Conservation (phyloP, 352 stramenopile genomes). For the Blastocystis sp. region DNA sequence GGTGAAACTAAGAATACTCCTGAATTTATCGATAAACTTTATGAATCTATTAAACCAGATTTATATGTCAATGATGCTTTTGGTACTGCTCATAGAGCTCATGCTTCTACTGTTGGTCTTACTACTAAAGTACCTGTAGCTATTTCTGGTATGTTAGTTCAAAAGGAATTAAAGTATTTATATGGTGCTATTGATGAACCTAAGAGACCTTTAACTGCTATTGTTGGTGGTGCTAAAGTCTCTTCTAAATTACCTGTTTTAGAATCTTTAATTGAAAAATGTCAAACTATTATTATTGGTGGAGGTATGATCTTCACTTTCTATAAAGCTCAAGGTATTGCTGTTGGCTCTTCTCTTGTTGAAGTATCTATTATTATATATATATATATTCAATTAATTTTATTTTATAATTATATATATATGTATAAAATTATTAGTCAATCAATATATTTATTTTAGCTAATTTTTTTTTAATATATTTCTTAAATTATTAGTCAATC, state of each 20-base stretch:
- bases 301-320: constrained; percentile 99
- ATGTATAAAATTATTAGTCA: too few species aligned
- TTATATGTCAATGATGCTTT: constrained; percentile 99
- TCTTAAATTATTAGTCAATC: too few species aligned
- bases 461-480: too few species aligned
- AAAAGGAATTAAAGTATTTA: constrained; percentile 99
- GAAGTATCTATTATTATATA: too few species aligned
- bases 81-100: constrained; percentile 88
- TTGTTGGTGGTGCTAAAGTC: constrained; percentile 96
- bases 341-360: constrained; percentile 77
- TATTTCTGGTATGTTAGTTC: constrained; percentile 74
- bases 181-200: constrained; percentile 87
- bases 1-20: constrained; percentile 81
- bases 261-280: constrained; percentile 95
- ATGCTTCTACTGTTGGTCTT: constrained; percentile 91
- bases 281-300: constrained; percentile 89
- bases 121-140: constrained; percentile 57
- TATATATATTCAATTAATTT: too few species aligned
- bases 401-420: too few species aligned
- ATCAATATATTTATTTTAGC: too few species aligned
- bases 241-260: constrained; percentile 97
- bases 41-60: constrained; percentile 67
- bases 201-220: constrained; percentile 80
- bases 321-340: constrained; percentile 87
- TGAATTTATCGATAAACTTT: constrained; percentile 66